Evolutionary conservation across 1,284 basidiomycete genomes (phyloP).

Genomic region (Fistulinella staudtii): DNA sequence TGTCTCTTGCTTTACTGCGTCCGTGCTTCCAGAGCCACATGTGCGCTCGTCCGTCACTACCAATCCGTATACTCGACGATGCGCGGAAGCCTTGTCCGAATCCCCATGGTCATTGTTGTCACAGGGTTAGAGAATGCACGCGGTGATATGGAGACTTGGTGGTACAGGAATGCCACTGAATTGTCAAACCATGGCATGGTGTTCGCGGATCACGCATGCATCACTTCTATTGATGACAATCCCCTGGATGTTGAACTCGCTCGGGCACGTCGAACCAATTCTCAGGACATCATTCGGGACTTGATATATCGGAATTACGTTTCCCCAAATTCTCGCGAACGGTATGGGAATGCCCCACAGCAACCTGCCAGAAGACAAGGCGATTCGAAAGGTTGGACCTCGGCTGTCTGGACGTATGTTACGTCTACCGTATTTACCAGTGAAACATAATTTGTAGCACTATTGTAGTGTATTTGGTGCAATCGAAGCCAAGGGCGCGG

Average conservation of each 20-base stretch:
- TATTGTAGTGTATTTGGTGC: too few species aligned
- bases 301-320: conserved; percentile 23
- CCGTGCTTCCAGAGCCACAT: conserved; percentile 30
- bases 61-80: conserved; percentile 17
- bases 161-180: conserved; percentile 23
- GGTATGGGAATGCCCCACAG: neutral
- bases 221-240: conserved; percentile 28
- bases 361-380: conserved; percentile 1
- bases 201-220: conserved; percentile 31
- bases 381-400: conserved; percentile 10
- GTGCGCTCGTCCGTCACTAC: conserved; percentile 30
- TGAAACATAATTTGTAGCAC: too few species aligned
- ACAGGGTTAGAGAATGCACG: conserved; percentile 32
- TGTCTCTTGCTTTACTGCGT: conserved; percentile 32
- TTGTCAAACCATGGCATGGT: conserved; percentile 20
- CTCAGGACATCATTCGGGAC: conserved; percentile 16
- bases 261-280: conserved; percentile 18
- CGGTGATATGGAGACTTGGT: conserved; percentile 35
- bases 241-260: conserved; percentile 12
- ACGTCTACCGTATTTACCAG: too few species aligned
- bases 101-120: conserved; percentile 31
- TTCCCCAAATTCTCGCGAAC: conserved; percentile 1
- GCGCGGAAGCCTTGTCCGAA: conserved; percentile 10
- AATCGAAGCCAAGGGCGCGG: too few species aligned
- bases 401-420: conserved; percentile 18